Evolutionary conservation across 257 asterid species (phyloP).

Genomic region (Solanum medicagineum): DNA sequence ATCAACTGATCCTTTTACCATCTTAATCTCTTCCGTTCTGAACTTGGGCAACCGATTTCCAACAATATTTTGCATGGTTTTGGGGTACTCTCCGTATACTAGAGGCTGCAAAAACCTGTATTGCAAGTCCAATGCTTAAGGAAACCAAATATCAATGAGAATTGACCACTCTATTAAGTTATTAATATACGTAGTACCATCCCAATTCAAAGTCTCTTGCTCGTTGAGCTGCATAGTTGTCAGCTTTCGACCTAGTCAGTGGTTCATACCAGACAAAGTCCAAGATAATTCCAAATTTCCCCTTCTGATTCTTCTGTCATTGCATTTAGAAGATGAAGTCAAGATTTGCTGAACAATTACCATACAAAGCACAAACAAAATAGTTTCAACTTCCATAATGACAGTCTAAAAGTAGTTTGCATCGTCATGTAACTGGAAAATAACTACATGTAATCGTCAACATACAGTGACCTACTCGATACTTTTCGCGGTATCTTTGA

Average conservation of each 20-base stretch:
- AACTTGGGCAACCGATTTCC: slow-evolving; percentile 42
- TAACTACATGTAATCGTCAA: neutral
- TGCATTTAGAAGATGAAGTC: neutral
- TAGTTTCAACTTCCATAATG: neutral
- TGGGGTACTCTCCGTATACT: slow-evolving; percentile 67
- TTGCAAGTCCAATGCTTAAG: neutral
- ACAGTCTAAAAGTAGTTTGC: neutral
- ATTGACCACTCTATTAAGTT: neutral
- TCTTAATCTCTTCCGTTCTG: slow-evolving; percentile 34
- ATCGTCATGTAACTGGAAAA: neutral
- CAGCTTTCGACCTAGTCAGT: slow-evolving; percentile 21
- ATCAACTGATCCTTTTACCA: slow-evolving; percentile 52
- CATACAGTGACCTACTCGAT: slow-evolving; percentile 27
- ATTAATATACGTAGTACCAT: slow-evolving; percentile 50
- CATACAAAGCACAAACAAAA: neutral
- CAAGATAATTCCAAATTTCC: slow-evolving; percentile 70
- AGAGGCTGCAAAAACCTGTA: slow-evolving; percentile 62
- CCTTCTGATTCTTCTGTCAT: slow-evolving; percentile 61
- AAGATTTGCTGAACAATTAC: neutral
- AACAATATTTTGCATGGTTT: slow-evolving; percentile 45
- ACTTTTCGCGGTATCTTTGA: slow-evolving; percentile 49
- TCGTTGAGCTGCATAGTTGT: slow-evolving; percentile 71
- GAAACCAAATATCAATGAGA: slow-evolving; percentile 22
- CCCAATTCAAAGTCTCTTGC: slow-evolving; percentile 85
- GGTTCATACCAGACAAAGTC: slow-evolving; percentile 64